Base-by-base conservation (phyloP, 768 basidiomycete genomes). In the Hericium coralloides region DNA sequence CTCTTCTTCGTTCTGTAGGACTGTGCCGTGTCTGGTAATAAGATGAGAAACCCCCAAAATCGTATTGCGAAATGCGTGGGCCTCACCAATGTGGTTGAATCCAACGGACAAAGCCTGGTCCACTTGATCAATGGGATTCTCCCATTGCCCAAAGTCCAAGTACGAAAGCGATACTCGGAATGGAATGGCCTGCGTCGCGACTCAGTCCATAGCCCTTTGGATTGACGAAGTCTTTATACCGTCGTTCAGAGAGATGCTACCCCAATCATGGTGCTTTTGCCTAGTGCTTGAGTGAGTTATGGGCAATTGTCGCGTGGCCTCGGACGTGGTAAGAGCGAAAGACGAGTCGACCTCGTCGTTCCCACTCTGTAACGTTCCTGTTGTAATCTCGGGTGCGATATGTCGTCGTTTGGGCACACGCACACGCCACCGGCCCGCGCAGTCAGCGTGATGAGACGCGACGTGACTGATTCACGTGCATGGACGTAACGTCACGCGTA, bases 141-240 rank as follows among this genome's bases (percentile, higher is more conserved):
- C 0, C 83, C 84, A 39, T 80, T 79, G 1, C 82, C 82, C n/a
- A 82, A 60, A 43, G 73, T 80, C 80, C 83, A 85, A 3, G 85
- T 85, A 31, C 84, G 63, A 82, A 84, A 59, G 76, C 84, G 48
- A 87, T 66, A 74, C 58, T 74, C 73, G 66, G 83, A 70, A 70
- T 74, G 25, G 58, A 63, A 52, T 73, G 68, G 5, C 81, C 80
- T 83, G 55, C 47, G 12, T n/a, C 49, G 22, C 52, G 26, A 25
- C 8, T 18, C 38, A 9, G 6, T 31, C 37, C 18, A 23, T 23
- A 45, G 37, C 41, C 12, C 41, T 53, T 41, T 41, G 10, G 31
- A 31, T 31, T 31, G 31, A 31, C 31, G 8, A 31, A 31, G 31
- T 31, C 8, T 6, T 9, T 9, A 56, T 54, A 80, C 84, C 83